Evolutionary conservation across 2,329 filamentous ascomycete genomes (phyloP), one percentile per base, ranked within the genome.

Genomic region (Botrytis byssoidea): DNA sequence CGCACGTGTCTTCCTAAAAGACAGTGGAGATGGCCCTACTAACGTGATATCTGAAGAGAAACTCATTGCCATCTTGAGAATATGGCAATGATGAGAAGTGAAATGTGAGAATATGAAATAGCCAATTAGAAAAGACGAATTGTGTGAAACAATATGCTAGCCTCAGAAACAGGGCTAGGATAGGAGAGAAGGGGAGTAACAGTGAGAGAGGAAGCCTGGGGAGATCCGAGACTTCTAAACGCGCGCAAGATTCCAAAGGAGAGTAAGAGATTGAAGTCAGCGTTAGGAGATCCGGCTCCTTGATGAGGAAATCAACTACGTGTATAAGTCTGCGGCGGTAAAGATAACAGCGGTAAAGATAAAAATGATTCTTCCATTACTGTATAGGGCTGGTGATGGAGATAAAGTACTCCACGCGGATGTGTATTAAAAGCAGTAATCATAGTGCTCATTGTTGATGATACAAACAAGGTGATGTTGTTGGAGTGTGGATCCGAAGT

Each of bases 1-100:
- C 4, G 78, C 78, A 65, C 79, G 76, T 32, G 79, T 71, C 67
- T 73, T 73, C 37, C 42, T 70, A 44, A 55, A 70, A 35, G 66
- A 35, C 35, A 46, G 40, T 29, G 71, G 18, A 48, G 71, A 32
- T 69, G 51, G 22, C 29, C 63, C 71, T 60, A 42, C 40, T 32
- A 72, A 48, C 35, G 71, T 61, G 22, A 51, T 25, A 4, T 68
- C 37, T 6, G 71, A 72, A 68, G 71, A 48, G 37, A 72, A 72
- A 60, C 20, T 42, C 44, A 55, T 59, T 44, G 64, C 48, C 71
- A 69, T 72, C 71, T 69, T 72, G 60, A 69, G 66, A 69, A 69
- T 69, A 69, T 69, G 66, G 48, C 66, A 69, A 69, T 59, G 66
- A 32, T 55, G 35, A 46, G 37, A 60, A 42, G 32, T 29, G 25